Evolutionary conservation across 1,284 basidiomycete species (phyloP), one percentile per base, ranked within the genome.

Genomic region (Apiotrichum gamsii): DNA sequence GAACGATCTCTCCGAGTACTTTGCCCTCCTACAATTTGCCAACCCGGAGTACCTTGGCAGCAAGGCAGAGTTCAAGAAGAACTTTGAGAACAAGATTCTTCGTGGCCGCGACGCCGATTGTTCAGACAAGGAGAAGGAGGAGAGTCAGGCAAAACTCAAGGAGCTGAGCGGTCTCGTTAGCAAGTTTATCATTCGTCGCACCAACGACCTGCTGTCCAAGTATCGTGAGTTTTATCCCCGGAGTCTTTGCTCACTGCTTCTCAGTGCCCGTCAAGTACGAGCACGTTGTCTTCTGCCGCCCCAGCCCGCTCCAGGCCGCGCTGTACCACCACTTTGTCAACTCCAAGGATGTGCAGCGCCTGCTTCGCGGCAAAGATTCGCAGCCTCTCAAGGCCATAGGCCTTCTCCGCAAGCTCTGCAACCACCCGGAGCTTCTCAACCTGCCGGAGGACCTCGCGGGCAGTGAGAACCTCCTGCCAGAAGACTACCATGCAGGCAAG

Each of bases 251-350:
- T 39, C 31, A 44, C 35, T 15, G 16, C 8, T n/a, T 31, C 10
- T 9, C 58, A 95, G 91, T 99, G 35, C 94, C 94, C 4, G 90
- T 98, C 75, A 99, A 99, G 70, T 96, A 98, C 75, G 94, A 98
- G 72, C 91, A 97, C 55, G 95, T 98, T 57, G 95, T 99, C 1
- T 99, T 98, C 73, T 97, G 94, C 71, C 79, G 82, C 39, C 81
- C 91, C 14, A 93, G 90, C 2, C 78, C 84, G 3, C 85, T 98
- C 62, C 94, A 99, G 64, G 76, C 91, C 5, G 78, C 85, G 2
- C 76, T 99, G 4, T 99, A 99, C 71, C 82, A 85, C 32, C 78
- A 90, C 37, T 98, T 99, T 67, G 94, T 96, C 57, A 84, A 84
- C 4, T 95, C 93, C 8, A 90, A 93, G 10, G 90, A 91, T 62